Percentiles rank a stretch among this genome's conserved stretches.
phyloP scores from a whole-genome alignment of 257 asterid species.

The Nicotiana paniculata region DNA sequence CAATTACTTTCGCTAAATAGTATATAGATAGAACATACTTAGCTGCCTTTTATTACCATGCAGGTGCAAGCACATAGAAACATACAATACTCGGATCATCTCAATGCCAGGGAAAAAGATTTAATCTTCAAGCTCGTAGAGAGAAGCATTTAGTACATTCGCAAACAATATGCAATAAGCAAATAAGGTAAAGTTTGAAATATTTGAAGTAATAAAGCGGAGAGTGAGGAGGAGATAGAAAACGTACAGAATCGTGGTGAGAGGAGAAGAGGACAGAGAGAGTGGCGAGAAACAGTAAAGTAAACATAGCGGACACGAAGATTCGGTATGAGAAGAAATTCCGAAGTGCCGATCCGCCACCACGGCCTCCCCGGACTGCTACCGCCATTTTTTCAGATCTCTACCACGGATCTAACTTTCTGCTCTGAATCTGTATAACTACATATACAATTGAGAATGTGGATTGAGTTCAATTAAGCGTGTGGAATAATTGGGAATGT shows the following conservation, averaged over 20 bases:
- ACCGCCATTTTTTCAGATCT: constrained; percentile 58
- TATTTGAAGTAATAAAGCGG: not conserved
- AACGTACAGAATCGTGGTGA: constrained; percentile 49
- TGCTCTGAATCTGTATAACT: not conserved
- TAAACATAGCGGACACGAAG: constrained; percentile 86
- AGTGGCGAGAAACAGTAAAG: constrained; percentile 80
- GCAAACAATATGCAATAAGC: constrained; percentile 5
- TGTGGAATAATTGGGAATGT: not conserved
- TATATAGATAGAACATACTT: too few species aligned
- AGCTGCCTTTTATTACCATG: too few species aligned
- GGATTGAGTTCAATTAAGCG: not conserved
- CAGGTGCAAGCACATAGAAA: not conserved
- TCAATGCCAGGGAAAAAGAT: not conserved
- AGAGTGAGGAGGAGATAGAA: not conserved
- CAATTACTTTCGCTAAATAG: too few species aligned
- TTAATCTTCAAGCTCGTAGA: not conserved
- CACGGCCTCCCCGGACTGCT: constrained; percentile 79
- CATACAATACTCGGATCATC: not conserved
- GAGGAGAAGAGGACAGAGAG: constrained; percentile 81
- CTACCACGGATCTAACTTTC: constrained; percentile 11
- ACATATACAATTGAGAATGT: not conserved
- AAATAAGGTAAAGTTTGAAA: not conserved
- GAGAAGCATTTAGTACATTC: not conserved
- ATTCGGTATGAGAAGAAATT: constrained; percentile 87
- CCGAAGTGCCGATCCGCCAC: constrained; percentile 70